Percentiles rank a stretch among this genome's conserved stretches.
phyloP scores from a whole-genome alignment of 495 filamentous ascomycete genomes.

The Wilcoxina mikolae region DNA sequence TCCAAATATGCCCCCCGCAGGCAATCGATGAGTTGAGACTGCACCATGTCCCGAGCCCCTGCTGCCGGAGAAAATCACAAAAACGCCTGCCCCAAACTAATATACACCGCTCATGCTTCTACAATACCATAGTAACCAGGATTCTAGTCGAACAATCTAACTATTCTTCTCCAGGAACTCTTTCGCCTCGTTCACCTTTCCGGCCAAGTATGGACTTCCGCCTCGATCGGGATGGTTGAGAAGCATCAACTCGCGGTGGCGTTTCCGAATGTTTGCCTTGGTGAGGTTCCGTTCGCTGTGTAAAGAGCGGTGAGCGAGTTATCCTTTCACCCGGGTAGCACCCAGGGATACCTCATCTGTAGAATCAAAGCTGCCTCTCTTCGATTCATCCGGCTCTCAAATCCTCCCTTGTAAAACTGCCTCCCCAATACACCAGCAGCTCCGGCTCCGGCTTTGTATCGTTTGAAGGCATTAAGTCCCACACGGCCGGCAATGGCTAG shows the following conservation, averaged over 20 bases:
- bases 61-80: too few relatives aligned
- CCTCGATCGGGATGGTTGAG: slow-evolving; percentile 96
- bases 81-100: neutral
- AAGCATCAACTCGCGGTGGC: slow-evolving; percentile 91
- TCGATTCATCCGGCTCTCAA: slow-evolving; percentile 83
- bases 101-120: neutral
- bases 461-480: slow-evolving; percentile 72
- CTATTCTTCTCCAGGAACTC: slow-evolving; percentile 76
- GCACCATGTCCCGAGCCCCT: too few relatives aligned
- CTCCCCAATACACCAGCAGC: slow-evolving; percentile 57
- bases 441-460: slow-evolving; percentile 53
- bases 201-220: slow-evolving; percentile 88
- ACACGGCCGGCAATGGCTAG: slow-evolving; percentile 48
- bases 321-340: neutral
- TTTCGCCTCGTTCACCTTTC: slow-evolving; percentile 96
- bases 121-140: neutral
- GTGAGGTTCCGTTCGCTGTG: slow-evolving; percentile 65
- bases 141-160: neutral
- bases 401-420: slow-evolving; percentile 93
- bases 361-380: slow-evolving; percentile 85
- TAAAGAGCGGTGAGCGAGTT: neutral
- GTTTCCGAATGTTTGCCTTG: slow-evolving; percentile 89
- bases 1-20: neutral
- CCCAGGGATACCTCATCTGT: slow-evolving; percentile 57
- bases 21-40: neutral